Evolutionary conservation across 345 rosid genomes (phyloP).

Genomic region (Eucalyptus guilfoylei): DNA sequence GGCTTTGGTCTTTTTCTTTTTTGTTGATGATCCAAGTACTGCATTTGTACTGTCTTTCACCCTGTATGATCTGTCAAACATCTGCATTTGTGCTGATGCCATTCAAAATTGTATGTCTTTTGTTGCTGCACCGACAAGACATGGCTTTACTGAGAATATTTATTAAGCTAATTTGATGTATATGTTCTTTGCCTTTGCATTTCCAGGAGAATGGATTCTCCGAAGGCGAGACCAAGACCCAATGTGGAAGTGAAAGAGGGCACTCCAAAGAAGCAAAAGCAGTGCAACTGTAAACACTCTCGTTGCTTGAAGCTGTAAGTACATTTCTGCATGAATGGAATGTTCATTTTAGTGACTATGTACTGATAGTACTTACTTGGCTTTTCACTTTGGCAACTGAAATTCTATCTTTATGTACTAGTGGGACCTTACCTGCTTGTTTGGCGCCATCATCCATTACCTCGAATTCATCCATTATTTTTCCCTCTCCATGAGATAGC

Average conservation of each 20-base stretch:
- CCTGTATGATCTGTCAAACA: background rate
- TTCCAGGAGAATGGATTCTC: slow-evolving; percentile 78
- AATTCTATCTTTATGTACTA: background rate
- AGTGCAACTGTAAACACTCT: slow-evolving; percentile 96
- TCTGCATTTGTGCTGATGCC: background rate
- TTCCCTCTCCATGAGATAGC: background rate
- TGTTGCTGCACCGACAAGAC: background rate
- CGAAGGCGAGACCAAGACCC: slow-evolving; percentile 57
- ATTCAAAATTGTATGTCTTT: background rate
- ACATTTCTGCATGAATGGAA: background rate
- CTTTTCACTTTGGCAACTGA: background rate
- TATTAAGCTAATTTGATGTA: background rate
- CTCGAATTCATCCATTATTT: background rate
- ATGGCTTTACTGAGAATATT: background rate
- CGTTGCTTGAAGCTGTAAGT: slow-evolving; percentile 96
- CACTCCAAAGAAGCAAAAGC: slow-evolving; percentile 91
- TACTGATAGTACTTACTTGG: background rate
- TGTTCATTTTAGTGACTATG: background rate
- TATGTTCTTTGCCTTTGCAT: background rate
- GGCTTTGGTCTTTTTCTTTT: background rate
- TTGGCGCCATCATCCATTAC: background rate
- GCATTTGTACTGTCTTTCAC: background rate
- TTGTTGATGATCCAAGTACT: background rate
- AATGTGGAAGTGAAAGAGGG: slow-evolving; percentile 67
- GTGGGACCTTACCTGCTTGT: background rate